A percentile compares a stretch with the other conserved stretches of the same genome.
Conservation (phyloP, 257 asterid species). For the Capsicum baccatum region DNA sequence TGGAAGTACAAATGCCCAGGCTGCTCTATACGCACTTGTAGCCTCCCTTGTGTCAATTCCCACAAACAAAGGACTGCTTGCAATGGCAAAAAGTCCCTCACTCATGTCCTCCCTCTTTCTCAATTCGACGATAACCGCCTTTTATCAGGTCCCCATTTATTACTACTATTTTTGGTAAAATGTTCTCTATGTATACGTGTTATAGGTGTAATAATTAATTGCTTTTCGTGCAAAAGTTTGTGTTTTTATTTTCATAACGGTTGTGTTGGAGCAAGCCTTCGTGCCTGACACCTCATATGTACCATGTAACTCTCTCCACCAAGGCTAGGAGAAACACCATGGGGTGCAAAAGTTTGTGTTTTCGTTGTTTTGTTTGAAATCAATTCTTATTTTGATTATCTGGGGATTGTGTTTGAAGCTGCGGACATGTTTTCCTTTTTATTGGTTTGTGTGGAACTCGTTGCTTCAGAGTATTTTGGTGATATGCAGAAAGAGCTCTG, state of each 20-base stretch:
- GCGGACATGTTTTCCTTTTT: not conserved
- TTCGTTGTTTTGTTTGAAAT: not conserved
- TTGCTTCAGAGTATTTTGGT: not conserved
- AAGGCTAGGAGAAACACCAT: no score
- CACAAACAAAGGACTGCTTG: constrained; percentile 81
- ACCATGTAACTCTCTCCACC: no score
- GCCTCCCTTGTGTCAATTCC: constrained; percentile 88
- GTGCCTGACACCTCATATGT: no score
- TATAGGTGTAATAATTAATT: no score
- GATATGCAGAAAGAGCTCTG: not conserved
- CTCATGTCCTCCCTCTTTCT: constrained; percentile 63
- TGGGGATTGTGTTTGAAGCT: not conserved
- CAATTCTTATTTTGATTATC: not conserved
- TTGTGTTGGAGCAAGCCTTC: no score
- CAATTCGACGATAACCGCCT: constrained; percentile 73
- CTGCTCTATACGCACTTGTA: constrained; percentile 81
- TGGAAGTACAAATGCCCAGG: constrained; percentile 94
- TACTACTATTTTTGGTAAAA: no score
- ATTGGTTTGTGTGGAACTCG: constrained; percentile 1
- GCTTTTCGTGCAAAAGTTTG: no score
- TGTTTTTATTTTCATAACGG: no score
- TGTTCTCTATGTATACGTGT: no score
- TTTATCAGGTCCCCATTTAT: constrained; percentile 62
- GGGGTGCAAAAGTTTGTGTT: not conserved
- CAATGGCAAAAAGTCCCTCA: constrained; percentile 67